Conservation (phyloP, 2,329 filamentous ascomycete species). For the Torrubiella hemipterigena region DNA sequence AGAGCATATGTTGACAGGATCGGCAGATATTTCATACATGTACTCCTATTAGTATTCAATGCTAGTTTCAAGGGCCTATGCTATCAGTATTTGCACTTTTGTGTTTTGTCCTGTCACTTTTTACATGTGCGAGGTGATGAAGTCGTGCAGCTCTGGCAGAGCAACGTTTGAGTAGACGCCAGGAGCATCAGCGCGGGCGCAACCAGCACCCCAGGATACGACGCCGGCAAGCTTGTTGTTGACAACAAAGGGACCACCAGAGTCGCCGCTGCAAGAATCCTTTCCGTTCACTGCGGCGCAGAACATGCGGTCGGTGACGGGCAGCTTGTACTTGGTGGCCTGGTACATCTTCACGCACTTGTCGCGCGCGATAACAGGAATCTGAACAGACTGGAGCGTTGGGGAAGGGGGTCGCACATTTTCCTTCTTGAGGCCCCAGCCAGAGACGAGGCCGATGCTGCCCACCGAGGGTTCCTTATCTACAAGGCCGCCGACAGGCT, state of each 20-base stretch:
- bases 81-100: too few relatives aligned
- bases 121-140: too few relatives aligned
- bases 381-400: not conserved
- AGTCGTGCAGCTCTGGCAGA: not conserved
- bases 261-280: not conserved
- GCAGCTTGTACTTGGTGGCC: too few relatives aligned
- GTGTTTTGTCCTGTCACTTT: too few relatives aligned
- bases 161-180: not conserved
- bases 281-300: not conserved
- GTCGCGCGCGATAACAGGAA: not conserved
- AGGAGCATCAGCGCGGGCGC: not conserved
- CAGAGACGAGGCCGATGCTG: not conserved
- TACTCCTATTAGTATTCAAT: too few relatives aligned
- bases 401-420: not conserved
- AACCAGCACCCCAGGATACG: not conserved
- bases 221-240: not conserved
- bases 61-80: too few relatives aligned
- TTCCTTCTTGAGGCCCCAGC: not conserved
- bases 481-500: not conserved
- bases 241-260: not conserved
- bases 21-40: too few relatives aligned
- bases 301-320: not conserved
- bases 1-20: too few relatives aligned
- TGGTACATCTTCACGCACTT: not conserved
- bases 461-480: not conserved